Evolutionary conservation across 1,284 basidiomycete genomes (phyloP).

Genomic region (Phlebopus sp.): DNA sequence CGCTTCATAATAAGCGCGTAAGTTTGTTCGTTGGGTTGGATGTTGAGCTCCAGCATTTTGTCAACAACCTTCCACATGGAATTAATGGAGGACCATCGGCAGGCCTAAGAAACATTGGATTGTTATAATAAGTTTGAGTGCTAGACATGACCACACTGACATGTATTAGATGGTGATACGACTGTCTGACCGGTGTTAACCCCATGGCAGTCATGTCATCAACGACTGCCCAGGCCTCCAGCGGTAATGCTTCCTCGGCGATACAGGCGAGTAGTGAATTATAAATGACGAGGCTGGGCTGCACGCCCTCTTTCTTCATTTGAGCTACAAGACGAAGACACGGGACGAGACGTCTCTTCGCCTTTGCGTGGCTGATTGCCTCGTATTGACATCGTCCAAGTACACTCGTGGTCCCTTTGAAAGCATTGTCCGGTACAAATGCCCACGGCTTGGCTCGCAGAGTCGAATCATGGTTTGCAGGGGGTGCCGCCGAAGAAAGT

Average conservation of each 20-base stretch:
- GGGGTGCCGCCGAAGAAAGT: constrained; percentile 5
- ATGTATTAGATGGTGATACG: constrained; percentile 64
- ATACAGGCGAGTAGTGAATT: constrained; percentile 51
- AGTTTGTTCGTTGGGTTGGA: constrained; percentile 50
- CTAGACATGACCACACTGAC: constrained; percentile 35
- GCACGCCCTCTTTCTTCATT: constrained; percentile 53
- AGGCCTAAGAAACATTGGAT: constrained; percentile 31
- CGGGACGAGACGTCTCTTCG: constrained; percentile 22
- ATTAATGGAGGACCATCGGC: constrained; percentile 29
- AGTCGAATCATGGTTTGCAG: constrained; percentile 1
- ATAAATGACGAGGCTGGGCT: constrained; percentile 56
- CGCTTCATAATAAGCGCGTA: constrained; percentile 54
- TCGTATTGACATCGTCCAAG: constrained; percentile 38
- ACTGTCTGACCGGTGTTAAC: constrained; percentile 52
- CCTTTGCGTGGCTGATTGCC: constrained; percentile 37
- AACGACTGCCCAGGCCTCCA: constrained; percentile 66
- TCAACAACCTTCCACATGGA: constrained; percentile 36
- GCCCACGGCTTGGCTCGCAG: constrained; percentile 25
- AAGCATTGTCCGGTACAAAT: constrained; percentile 26
- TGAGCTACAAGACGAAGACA: constrained; percentile 36
- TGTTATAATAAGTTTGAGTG: constrained; percentile 1
- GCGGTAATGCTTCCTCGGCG: constrained; percentile 37
- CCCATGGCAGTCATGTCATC: constrained; percentile 67
- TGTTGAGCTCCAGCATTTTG: constrained; percentile 46
- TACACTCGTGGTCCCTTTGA: constrained; percentile 28